Evolutionary conservation across 306 rosid genomes (phyloP), one percentile per base, ranked within the genome.

Genomic region (Sindora glabra): DNA sequence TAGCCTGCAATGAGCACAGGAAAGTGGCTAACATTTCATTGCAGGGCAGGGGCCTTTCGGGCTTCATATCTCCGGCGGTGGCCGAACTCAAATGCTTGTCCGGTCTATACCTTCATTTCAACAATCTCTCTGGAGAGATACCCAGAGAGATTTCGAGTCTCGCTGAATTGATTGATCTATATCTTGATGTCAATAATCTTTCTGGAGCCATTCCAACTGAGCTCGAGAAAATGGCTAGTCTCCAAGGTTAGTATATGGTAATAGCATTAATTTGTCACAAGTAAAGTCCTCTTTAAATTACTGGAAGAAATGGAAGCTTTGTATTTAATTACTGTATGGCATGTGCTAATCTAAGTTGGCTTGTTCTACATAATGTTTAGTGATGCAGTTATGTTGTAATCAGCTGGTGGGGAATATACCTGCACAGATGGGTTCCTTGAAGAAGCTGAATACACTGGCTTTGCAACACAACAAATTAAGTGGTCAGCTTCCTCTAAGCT

Each of bases 31-130:
- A 86, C 68, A 79, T 92, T 5, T 86, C 99, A 1, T 69, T 92
- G 72, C 96, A 89, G 61, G 99, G 94, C 23, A 86, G 76, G 65
- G 94, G 95, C 3, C 99, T 92, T 60, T 82, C 89, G 0, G 99
- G 99, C 8, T 65, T 64, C 73, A 5, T 92, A 2, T 86, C 99
- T 53, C 89, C 94, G 21, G 81, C 87, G 7, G 79, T 89, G 51
- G 81, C 94, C 33, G 78, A 79, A 68, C 90, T 92, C 32, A 77
- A 79, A 50, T 84, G 90, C 72, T 69, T 92, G 71, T 57, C 99
- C 0, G 99, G 96, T 8, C 78, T 92, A 45, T 92, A 78, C 69
- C 36, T 92, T 80, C 99, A 92, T 53, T 92, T 78, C 29, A 92
- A 92, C 76, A 78, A 72, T 60, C 78, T 92, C 70, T 80, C 86